Base-by-base conservation (phyloP, 1,284 basidiomycete species). In the Singerocomus inundabilis region DNA sequence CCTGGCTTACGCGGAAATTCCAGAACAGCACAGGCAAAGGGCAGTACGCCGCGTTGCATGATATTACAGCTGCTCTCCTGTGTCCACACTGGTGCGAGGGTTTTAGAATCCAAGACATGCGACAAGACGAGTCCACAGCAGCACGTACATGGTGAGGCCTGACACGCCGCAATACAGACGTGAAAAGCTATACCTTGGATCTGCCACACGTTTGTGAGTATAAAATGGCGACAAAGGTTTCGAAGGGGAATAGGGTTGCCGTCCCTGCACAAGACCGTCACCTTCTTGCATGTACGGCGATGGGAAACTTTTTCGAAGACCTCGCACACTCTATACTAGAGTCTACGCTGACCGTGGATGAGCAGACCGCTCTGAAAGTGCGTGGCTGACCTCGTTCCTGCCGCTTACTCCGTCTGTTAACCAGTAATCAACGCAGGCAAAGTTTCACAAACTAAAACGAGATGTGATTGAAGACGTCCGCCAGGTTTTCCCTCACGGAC, bases 231-330 rank as follows among this genome's bases (percentile, higher is more conserved):
- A 5, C 5, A 28, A n/a, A n/a, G 25, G 13, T 24, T 9, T 10
- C 6, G 16, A 18, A 7, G 18, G 6, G 16, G 18, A 1, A 9
- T 5, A 34, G 29, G 32, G 43, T 37, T 34, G n/a, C 31, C 39
- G 30, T 15, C 38, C 13, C 25, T 9, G n/a, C 5, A 35, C 41
- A 12, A 21, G 12, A 30, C 15, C 31, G 31, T 21, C 16, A 25
- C 10, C 26, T n/a, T n/a, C 12, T 11, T 50, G 12, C 38, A 26
- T 37, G 15, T 21, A 25, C 39, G 6, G 11, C 4, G 34, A 64
- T 64, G 62, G 66, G 66, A 34, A 65, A 63, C 42, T 68, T 64
- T 46, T 57, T 64, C 29, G 66, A 64, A 44, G 62, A 64, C 49
- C 59, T 64, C 9, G 50, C 41, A 5, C 64, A 68, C 28, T n/a